Conservation (phyloP, 2,329 filamentous ascomycete genomes). For the Apiospora aurea region DNA sequence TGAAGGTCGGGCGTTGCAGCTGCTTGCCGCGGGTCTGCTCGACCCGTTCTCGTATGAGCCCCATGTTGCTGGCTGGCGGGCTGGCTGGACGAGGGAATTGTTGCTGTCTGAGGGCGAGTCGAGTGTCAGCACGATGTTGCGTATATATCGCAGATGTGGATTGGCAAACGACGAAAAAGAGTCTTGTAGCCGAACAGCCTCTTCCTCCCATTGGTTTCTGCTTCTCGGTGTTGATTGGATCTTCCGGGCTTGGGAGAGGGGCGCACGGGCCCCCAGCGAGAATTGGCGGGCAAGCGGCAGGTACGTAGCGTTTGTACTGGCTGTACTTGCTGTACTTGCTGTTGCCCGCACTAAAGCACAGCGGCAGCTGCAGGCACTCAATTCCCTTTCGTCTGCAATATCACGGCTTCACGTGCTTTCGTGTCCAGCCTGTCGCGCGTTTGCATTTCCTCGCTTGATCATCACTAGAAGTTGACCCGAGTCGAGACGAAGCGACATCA, state of each 20-base stretch:
- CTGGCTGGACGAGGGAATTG: slow-evolving; percentile 8
- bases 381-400: neutral
- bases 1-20: slow-evolving; percentile 28
- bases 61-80: slow-evolving; percentile 11
- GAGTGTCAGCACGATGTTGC: neutral
- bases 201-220: slow-evolving; percentile 1
- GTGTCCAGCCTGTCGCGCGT: slow-evolving; percentile 22
- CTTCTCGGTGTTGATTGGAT: slow-evolving; percentile 11
- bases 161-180: slow-evolving; percentile 5
- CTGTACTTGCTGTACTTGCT: no score
- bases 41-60: slow-evolving; percentile 18
- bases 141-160: slow-evolving; percentile 6
- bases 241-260: slow-evolving; percentile 1
- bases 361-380: slow-evolving; percentile 7
- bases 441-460: neutral
- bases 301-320: neutral
- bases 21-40: neutral
- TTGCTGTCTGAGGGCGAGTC: neutral
- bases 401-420: slow-evolving; percentile 28
- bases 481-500: neutral
- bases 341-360: neutral
- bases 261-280: slow-evolving; percentile 10
- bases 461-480: neutral
- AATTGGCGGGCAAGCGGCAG: neutral
- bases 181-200: neutral